Conservation (phyloP, 805 yeast species). For the Candida palmyrensis region DNA sequence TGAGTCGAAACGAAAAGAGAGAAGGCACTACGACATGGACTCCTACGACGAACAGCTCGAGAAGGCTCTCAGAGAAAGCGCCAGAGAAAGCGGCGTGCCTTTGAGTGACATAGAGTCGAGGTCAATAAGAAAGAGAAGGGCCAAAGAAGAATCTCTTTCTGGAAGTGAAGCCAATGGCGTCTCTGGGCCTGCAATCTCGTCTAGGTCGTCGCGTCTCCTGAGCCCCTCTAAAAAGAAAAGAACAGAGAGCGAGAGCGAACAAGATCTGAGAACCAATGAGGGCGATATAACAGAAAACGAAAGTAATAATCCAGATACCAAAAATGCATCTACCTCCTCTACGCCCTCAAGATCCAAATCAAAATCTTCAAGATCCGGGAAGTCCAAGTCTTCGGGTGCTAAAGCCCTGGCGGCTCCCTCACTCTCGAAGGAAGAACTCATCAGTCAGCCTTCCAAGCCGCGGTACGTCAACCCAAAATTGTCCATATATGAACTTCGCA, state of each 20-base stretch:
- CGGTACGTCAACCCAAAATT: slow-evolving; percentile 74
- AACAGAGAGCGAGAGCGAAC: slow-evolving; percentile 6
- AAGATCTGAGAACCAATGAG: slow-evolving; percentile 1
- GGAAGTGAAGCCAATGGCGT: slow-evolving; percentile 1
- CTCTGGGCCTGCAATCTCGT: not conserved
- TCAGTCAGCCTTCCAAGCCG: slow-evolving; percentile 75
- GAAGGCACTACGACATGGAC: slow-evolving; percentile 26
- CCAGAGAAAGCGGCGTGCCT: slow-evolving; percentile 38
- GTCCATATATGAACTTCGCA: slow-evolving; percentile 76
- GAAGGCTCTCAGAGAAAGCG: slow-evolving; percentile 53
- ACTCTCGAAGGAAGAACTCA: slow-evolving; percentile 39
- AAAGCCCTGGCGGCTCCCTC: slow-evolving; percentile 7
- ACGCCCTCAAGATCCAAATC: slow-evolving; percentile 5
- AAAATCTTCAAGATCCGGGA: slow-evolving; percentile 5
- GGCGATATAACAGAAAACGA: slow-evolving; percentile 3
- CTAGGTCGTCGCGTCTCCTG: not conserved
- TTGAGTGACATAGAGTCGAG: slow-evolving; percentile 6
- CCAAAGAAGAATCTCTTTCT: not conserved
- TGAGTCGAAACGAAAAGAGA: slow-evolving; percentile 22
- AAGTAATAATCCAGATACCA: not conserved
- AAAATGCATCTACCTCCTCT: not conserved
- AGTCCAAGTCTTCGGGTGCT: slow-evolving; percentile 5
- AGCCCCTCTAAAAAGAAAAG: not conserved
- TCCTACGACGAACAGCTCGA: slow-evolving; percentile 38
- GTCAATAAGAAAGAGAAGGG: not conserved